Evolutionary conservation across 139 green algal genomes (phyloP).

Genomic region (Marvania coccoides): DNA sequence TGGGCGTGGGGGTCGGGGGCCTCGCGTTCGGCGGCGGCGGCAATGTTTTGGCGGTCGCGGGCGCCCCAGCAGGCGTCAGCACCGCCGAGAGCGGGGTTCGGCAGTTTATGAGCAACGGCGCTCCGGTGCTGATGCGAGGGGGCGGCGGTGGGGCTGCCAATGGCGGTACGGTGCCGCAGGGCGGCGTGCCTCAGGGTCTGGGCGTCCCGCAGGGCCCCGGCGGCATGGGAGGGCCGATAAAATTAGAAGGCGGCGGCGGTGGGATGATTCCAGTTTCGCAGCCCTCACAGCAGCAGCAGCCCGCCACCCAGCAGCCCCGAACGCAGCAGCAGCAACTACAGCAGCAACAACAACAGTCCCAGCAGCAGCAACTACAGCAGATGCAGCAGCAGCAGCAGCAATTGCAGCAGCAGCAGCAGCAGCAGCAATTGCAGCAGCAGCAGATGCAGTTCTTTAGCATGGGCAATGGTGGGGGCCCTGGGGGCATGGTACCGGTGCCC

Average conservation of each 20-base stretch:
- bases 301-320: too few relatives aligned
- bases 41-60: background rate
- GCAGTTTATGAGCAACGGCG: conserved; percentile 56
- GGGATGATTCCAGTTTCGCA: background rate
- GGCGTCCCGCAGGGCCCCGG: conserved; percentile 16
- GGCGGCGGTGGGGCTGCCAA: background rate
- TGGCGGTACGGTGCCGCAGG: background rate
- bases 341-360: conserved; percentile 10
- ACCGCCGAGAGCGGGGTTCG: background rate
- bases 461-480: background rate
- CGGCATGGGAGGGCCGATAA: conserved; percentile 10
- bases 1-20: background rate
- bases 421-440: conserved; percentile 16
- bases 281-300: conserved; percentile 2
- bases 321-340: conserved; percentile 5
- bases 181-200: too few relatives aligned
- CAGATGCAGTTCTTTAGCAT: background rate
- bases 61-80: background rate
- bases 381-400: conserved; percentile 8
- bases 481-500: conserved; percentile 19
- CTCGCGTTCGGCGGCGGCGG: too few relatives aligned
- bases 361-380: conserved; percentile 6
- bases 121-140: conserved; percentile 42
- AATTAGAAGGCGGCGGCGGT: background rate
- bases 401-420: conserved; percentile 19